Percentiles rank a stretch among this genome's conserved stretches.
phyloP scores from a whole-genome alignment of 306 rosid genomes.

The Quercus ilex region DNA sequence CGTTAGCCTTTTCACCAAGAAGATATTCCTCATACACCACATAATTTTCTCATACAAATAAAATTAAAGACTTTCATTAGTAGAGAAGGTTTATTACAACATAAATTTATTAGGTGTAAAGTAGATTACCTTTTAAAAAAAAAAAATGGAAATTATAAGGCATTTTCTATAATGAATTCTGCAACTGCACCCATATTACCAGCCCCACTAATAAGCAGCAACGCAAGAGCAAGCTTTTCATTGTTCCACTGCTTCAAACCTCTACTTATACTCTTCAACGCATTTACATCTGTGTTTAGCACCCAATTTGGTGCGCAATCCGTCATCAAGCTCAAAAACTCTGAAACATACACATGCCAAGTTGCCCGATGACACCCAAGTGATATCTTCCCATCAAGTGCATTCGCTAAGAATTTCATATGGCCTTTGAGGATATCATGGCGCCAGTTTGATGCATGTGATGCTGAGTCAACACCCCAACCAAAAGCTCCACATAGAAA shows the following conservation, averaged over 20 bases:
- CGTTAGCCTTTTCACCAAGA: neutral
- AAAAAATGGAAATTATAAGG: conserved; percentile 22
- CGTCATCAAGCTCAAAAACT: conserved; percentile 83
- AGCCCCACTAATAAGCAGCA: conserved; percentile 68
- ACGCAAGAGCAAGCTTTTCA: conserved; percentile 83
- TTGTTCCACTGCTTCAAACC: conserved; percentile 82
- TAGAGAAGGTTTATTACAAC: neutral
- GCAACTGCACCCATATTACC: conserved; percentile 88
- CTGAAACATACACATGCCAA: conserved; percentile 86
- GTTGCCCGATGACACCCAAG: conserved; percentile 83
- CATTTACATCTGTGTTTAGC: conserved; percentile 69
- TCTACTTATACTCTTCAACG: conserved; percentile 72
- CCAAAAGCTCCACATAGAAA: conserved; percentile 82
- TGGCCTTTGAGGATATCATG: conserved; percentile 70
- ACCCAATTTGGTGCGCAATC: conserved; percentile 83
- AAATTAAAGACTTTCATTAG: neutral
- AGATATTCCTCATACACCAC: neutral
- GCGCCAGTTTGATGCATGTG: conserved; percentile 77
- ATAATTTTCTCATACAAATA: neutral
- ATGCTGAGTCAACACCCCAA: conserved; percentile 89
- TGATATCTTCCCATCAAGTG: conserved; percentile 88
- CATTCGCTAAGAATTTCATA: conserved; percentile 93
- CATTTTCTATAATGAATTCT: conserved; percentile 66
- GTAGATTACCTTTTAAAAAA: neutral
- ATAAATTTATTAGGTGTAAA: neutral